These are phyloP conservation scores for Trichoderma guizhouense DNA, from an alignment of 2,329 filamentous ascomycete genomes.

Conservation along the genomic window DNA sequence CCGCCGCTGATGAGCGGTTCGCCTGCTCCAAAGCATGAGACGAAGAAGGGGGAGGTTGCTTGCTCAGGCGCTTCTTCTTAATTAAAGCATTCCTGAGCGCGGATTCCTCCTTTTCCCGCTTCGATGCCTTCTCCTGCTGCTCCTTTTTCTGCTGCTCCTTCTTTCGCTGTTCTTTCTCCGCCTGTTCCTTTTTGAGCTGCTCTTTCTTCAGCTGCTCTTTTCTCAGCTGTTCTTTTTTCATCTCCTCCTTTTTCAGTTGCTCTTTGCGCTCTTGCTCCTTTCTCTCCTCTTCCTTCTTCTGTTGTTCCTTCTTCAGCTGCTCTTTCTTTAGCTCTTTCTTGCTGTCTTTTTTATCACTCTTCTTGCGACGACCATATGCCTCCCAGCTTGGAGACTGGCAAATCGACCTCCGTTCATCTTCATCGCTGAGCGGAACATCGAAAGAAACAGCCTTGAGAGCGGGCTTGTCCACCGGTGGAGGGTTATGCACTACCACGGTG, in stretches of 20 bases:
- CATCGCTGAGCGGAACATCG: constrained; percentile 30
- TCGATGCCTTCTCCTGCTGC: constrained; percentile 26
- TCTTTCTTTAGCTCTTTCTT: constrained; percentile 40
- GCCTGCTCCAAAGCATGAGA: constrained; percentile 19
- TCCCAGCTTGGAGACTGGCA: constrained; percentile 64
- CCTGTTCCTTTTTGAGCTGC: constrained; percentile 26
- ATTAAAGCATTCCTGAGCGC: constrained; percentile 26
- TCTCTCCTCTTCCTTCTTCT: constrained; percentile 17
- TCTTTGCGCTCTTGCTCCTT: constrained; percentile 19
- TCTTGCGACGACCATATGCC: constrained; percentile 51
- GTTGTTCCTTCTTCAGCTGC: constrained; percentile 27
- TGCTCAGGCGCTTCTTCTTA: constrained; percentile 32
- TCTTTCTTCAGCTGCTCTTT: constrained; percentile 15
- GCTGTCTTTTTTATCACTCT: constrained; percentile 52
- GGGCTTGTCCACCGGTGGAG: constrained; percentile 23
- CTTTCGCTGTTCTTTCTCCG: constrained; percentile 22
- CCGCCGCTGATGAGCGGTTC: constrained; percentile 21
- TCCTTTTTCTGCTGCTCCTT: constrained; percentile 12
- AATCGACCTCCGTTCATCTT: constrained; percentile 38
- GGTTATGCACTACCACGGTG: neutral
- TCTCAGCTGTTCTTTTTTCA: constrained; percentile 23
- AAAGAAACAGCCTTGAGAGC: constrained; percentile 32
- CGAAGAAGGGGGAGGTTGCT: constrained; percentile 30
- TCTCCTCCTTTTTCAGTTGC: constrained; percentile 25
- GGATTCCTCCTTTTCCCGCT: constrained; percentile 13